phyloP scores from a whole-genome alignment of 2,329 filamentous ascomycete genomes.

The Drechslerella stenobrocha region DNA sequence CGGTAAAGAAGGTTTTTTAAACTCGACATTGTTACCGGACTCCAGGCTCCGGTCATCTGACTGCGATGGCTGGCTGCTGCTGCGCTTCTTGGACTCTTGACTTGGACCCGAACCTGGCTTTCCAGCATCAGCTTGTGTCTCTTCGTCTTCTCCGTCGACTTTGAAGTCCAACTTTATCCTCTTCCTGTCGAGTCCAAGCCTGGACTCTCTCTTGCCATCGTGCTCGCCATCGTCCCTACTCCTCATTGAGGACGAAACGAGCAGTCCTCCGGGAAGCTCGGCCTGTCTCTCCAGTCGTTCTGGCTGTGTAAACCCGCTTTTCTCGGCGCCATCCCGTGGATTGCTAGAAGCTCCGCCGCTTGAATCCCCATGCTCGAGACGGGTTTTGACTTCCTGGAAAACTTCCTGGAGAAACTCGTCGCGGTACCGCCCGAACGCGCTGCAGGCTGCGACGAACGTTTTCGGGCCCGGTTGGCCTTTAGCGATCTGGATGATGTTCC shows the following conservation, averaged over 20 bases:
- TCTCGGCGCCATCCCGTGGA: constrained; percentile 7
- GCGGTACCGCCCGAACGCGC: constrained; percentile 51
- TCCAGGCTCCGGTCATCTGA: constrained; percentile 16
- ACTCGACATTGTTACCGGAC: constrained; percentile 51
- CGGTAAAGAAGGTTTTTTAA: constrained; percentile 53
- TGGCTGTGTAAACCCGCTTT: constrained; percentile 24
- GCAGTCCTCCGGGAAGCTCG: constrained; percentile 51
- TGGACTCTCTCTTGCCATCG: constrained; percentile 51
- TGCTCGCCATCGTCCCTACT: constrained; percentile 40
- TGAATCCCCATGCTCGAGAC: constrained; percentile 48
- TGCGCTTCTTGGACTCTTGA: constrained; percentile 40
- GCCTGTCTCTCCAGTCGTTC: constrained; percentile 36
- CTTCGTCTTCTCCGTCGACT: constrained; percentile 49
- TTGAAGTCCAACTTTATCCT: constrained; percentile 53
- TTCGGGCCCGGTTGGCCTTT: constrained; percentile 52
- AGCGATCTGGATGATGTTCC: constrained; percentile 53
- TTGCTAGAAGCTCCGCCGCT: neutral
- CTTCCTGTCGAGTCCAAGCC: constrained; percentile 52
- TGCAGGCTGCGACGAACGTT: constrained; percentile 52
- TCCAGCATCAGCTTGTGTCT: constrained; percentile 31
- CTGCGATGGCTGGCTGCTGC: constrained; percentile 23
- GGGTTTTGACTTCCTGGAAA: constrained; percentile 52
- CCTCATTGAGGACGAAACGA: constrained; percentile 47
- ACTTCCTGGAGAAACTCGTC: constrained; percentile 52
- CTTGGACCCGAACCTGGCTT: constrained; percentile 46